Percentiles rank a stretch among this genome's conserved stretches.
Evolutionary conservation across 352 stramenopile genomes (phyloP).

Genomic region (Thalassiosira oceanica): DNA sequence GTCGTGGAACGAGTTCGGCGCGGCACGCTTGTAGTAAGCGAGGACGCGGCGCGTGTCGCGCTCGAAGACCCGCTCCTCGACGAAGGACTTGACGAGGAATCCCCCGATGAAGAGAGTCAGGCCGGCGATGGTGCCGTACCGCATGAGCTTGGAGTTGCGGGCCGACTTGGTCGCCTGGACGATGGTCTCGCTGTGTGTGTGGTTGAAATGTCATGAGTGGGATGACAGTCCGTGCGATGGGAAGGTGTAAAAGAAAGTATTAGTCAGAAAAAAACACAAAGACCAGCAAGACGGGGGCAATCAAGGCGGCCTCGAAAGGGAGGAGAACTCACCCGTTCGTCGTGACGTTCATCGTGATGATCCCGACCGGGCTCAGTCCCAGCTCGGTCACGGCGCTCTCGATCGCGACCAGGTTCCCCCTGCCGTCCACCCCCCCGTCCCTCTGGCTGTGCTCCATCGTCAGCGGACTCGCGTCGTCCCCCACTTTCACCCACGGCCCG

Average conservation of each 20-base stretch:
- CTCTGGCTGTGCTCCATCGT: conserved; percentile 57
- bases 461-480: conserved; percentile 63
- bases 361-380: conserved; percentile 50
- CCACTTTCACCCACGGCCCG: conserved; percentile 61
- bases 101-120: conserved; percentile 72
- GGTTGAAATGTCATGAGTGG: conserved; percentile 1
- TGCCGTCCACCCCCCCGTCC: conserved; percentile 44
- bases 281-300: no score
- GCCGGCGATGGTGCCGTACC: conserved; percentile 59
- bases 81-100: conserved; percentile 78
- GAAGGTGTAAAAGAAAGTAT: not conserved
- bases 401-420: conserved; percentile 63
- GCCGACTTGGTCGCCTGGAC: conserved; percentile 78
- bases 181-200: conserved; percentile 61
- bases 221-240: not conserved
- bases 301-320: no score
- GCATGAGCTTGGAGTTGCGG: conserved; percentile 58
- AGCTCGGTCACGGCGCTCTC: conserved; percentile 70
- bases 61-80: conserved; percentile 75
- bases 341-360: conserved; percentile 57
- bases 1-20: conserved; percentile 69
- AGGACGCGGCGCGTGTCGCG: conserved; percentile 68
- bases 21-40: conserved; percentile 75
- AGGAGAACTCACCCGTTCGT: conserved; percentile 59
- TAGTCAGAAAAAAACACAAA: not conserved